Evolutionary conservation across 495 filamentous ascomycete species (phyloP), one percentile per base, ranked within the genome.

Genomic region (Xanthoparmelia taractica): DNA sequence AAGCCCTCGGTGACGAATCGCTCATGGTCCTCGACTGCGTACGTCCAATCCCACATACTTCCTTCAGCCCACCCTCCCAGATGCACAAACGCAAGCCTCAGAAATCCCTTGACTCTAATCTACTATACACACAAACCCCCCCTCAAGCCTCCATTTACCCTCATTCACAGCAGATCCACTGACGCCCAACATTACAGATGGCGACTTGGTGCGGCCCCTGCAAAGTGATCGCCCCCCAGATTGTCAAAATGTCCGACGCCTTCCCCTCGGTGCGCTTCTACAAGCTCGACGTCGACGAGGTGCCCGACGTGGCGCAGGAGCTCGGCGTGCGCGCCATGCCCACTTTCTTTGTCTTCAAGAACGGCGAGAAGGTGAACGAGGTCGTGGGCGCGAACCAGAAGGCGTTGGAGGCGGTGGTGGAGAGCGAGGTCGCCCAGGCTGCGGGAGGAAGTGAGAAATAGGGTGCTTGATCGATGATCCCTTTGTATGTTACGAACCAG

Each of bases 131-230:
- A n/a, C n/a, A n/a, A 41, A 41, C 43, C 43, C 43, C 43, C n/a
- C 1, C 10, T 23, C 43, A 20, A 18, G 20, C 8, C 3, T 11
- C 8, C 45, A 12, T 27, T 27, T 10, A 18, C 45, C 1, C 45
- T 12, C 8, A 25, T 1, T 5, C 6, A 27, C 13, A 8, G 13
- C 2, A 40, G 13, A 8, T 2, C 38, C 45, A 12, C 45, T 48
- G 8, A 27, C 10, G 7, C 13, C 6, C n/a, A 0, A 13, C 6
- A 0, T 0, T 1, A 33, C 50, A 54, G 50, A 90, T 87, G 73
- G 93, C 93, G 52, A 82, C 77, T 41, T 97, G 93, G 93, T 97
- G 93, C 81, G 92, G 91, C 45, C 93, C 93, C 61, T 97, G 93
- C 87, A 96, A 91, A 80, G 79, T 83, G 67, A 91, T 97, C 68